Evolutionary conservation across 2,329 filamentous ascomycete genomes (phyloP).

Genomic region (Colletotrichum tamarilloi): DNA sequence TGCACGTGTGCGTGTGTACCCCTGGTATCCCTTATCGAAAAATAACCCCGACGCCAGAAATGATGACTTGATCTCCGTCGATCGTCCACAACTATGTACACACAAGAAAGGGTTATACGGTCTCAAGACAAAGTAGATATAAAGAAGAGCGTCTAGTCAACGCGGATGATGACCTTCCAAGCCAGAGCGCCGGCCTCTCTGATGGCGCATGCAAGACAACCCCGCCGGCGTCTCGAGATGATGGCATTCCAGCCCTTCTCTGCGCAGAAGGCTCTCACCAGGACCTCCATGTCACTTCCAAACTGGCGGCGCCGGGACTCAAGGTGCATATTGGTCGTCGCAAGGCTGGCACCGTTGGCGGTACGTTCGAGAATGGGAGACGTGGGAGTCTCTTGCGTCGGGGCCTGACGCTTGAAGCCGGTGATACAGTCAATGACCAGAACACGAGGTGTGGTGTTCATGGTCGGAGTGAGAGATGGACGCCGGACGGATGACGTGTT

Average conservation of each 20-base stretch:
- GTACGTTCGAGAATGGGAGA: constrained; percentile 58
- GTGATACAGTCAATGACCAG: constrained; percentile 74
- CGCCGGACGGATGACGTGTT: constrained; percentile 46
- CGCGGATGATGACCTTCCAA: constrained; percentile 74
- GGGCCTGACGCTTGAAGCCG: constrained; percentile 55
- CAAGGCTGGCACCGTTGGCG: constrained; percentile 51
- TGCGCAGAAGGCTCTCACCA: constrained; percentile 79
- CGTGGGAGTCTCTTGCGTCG: constrained; percentile 57
- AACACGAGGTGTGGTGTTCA: constrained; percentile 53
- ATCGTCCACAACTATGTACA: not conserved
- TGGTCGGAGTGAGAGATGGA: constrained; percentile 44
- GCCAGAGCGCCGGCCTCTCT: constrained; percentile 78
- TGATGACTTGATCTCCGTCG: not conserved
- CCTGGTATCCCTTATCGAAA: not conserved
- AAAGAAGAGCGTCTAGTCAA: constrained; percentile 53
- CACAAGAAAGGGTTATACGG: not conserved
- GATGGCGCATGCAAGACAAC: constrained; percentile 79
- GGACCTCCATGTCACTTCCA: constrained; percentile 74
- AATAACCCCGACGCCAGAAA: constrained; percentile 8
- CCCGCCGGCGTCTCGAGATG: constrained; percentile 73
- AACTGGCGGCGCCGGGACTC: constrained; percentile 68
- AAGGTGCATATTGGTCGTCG: constrained; percentile 64
- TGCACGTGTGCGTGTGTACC: constrained; percentile 1
- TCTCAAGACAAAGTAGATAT: not conserved
- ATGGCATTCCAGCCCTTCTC: constrained; percentile 80